Conservation (phyloP, 2,329 filamentous ascomycete genomes). For the Meredithiella fracta region DNA sequence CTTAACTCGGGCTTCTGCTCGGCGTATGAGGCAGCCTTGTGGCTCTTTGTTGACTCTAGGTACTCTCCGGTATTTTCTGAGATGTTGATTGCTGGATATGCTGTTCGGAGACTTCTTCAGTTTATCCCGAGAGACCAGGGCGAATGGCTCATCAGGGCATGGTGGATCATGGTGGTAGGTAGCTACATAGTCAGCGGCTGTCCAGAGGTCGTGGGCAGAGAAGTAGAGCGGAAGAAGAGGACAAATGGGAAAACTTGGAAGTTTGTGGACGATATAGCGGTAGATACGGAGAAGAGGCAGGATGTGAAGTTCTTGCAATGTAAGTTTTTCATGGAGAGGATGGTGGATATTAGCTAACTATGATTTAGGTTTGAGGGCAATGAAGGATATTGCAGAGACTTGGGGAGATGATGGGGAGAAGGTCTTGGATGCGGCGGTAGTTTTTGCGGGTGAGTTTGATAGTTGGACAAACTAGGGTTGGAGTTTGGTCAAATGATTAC, state of each 20-base stretch:
- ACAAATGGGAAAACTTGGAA: slow-evolving; percentile 49
- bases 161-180: slow-evolving; percentile 71
- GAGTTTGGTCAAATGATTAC: background rate
- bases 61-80: slow-evolving; percentile 80
- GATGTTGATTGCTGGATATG: slow-evolving; percentile 70
- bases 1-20: slow-evolving; percentile 59
- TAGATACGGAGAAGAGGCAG: slow-evolving; percentile 48
- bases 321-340: slow-evolving; percentile 21
- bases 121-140: slow-evolving; percentile 59
- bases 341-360: background rate
- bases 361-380: slow-evolving; percentile 38
- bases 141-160: slow-evolving; percentile 58
- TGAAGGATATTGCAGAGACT: slow-evolving; percentile 56
- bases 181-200: slow-evolving; percentile 63
- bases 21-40: slow-evolving; percentile 45
- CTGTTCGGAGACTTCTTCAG: slow-evolving; percentile 70
- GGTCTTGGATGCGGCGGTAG: slow-evolving; percentile 52
- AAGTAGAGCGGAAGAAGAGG: slow-evolving; percentile 40
- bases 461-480: slow-evolving; percentile 36
- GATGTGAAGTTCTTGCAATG: slow-evolving; percentile 81
- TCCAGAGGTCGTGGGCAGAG: slow-evolving; percentile 52
- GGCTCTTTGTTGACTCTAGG: slow-evolving; percentile 45
- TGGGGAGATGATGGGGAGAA: slow-evolving; percentile 54
- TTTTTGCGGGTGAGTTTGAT: slow-evolving; percentile 56
- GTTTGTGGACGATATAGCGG: slow-evolving; percentile 53